A percentile compares a stretch with the other conserved stretches of the same genome.
These are phyloP conservation scores for Ecytonucleospora hepatopenaei DNA, from an alignment of 371 early-diverging fungal genomes.

Conservation along the genomic window DNA sequence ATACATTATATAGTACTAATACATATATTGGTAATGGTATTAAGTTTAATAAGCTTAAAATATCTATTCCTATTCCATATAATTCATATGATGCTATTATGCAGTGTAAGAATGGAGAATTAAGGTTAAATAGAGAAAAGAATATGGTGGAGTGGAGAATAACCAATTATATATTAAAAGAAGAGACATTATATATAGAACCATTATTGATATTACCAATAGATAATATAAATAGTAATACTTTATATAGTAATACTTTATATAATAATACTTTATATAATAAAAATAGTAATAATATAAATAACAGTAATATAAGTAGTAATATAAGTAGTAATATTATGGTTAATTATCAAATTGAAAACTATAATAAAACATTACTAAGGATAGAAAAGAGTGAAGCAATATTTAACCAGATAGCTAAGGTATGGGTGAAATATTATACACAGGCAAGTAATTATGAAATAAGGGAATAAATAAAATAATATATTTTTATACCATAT, in stretches of 20 bases:
- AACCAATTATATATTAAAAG: background rate
- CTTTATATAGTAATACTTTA: too few species aligned
- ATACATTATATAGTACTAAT: too few species aligned
- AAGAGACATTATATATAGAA: background rate
- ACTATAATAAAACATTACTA: background rate
- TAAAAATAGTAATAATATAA: too few species aligned
- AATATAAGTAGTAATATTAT: background rate
- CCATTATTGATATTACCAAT: background rate
- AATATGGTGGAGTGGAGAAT: background rate
- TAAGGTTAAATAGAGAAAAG: background rate
- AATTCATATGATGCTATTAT: background rate
- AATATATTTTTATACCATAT: too few species aligned
- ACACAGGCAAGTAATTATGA: conserved; percentile 5
- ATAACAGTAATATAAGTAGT: too few species aligned
- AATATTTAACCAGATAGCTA: background rate
- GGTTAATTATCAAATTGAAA: background rate
- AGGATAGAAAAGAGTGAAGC: background rate
- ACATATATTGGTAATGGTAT: too few species aligned
- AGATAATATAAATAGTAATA: too few species aligned
- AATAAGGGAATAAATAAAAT: background rate
- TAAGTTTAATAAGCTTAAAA: background rate
- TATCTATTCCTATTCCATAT: background rate
- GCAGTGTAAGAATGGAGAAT: background rate
- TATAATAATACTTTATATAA: too few species aligned
- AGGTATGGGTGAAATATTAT: conserved; percentile 2